phyloP scores from a whole-genome alignment of 441 rosid genomes.

The Hura crepitans region DNA sequence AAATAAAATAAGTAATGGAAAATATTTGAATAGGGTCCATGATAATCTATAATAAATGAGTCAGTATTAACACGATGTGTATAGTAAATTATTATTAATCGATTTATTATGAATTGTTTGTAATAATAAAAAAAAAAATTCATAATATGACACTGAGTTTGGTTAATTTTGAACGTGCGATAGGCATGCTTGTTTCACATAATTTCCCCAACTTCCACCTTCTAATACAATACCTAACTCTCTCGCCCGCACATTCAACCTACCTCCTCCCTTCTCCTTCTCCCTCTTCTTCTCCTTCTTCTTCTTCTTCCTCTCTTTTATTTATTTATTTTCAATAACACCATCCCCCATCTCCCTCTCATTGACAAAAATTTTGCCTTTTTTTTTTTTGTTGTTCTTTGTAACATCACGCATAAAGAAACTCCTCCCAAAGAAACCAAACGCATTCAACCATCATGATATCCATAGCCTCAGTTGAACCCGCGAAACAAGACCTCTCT shows the following conservation, averaged over 20 bases:
- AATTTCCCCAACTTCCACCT: background rate
- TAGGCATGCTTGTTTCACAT: slow-evolving; percentile 4
- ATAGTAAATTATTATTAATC: too few species aligned
- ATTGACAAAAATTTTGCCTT: background rate
- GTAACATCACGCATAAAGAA: background rate
- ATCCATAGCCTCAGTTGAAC: slow-evolving; percentile 29
- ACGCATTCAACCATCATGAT: slow-evolving; percentile 25
- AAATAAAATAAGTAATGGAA: too few species aligned
- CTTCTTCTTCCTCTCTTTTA: slow-evolving; percentile 13
- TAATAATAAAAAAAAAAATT: background rate
- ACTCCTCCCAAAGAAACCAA: background rate
- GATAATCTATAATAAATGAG: too few species aligned
- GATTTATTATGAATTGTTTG: too few species aligned
- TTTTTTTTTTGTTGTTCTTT: background rate
- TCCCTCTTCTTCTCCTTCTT: slow-evolving; percentile 4
- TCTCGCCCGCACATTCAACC: background rate
- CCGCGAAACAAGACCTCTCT: slow-evolving; percentile 28
- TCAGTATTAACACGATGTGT: too few species aligned
- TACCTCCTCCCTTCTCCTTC: slow-evolving; percentile 22
- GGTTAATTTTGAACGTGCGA: background rate
- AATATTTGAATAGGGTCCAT: too few species aligned
- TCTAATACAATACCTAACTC: background rate
- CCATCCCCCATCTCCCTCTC: background rate
- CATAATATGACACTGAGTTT: too few species aligned
- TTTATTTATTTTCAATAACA: too few species aligned